Conservation (phyloP, 2,329 filamentous ascomycete genomes). For the Zasmidium cellare region DNA sequence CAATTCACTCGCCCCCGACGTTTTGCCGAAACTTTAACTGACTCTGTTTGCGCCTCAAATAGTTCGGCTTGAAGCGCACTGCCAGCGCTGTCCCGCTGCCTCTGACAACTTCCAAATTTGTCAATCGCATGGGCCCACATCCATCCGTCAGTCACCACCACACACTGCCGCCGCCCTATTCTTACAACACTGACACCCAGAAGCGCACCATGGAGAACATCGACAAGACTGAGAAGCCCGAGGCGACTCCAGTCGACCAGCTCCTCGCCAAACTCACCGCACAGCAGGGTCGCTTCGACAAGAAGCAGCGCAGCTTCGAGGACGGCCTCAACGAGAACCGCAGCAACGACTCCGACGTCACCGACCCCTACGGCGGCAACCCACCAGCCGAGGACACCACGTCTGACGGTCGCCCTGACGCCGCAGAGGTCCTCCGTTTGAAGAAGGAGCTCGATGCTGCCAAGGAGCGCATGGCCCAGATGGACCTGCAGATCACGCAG, state of each 20-base stretch:
- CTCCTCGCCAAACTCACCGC: slow-evolving; percentile 73
- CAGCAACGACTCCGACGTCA: slow-evolving; percentile 29
- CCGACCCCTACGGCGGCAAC: slow-evolving; percentile 32
- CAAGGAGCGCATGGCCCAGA: slow-evolving; percentile 67
- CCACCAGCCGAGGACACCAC: slow-evolving; percentile 25
- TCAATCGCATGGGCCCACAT: slow-evolving; percentile 29
- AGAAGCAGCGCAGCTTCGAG: slow-evolving; percentile 59
- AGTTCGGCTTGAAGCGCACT: slow-evolving; percentile 26
- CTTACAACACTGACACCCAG: slow-evolving; percentile 6
- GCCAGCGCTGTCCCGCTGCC: slow-evolving; percentile 29
- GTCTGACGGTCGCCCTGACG: slow-evolving; percentile 36
- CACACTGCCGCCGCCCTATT: slow-evolving; percentile 22
- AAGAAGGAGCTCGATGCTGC: slow-evolving; percentile 72
- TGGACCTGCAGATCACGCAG: slow-evolving; percentile 70
- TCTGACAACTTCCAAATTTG: slow-evolving; percentile 39
- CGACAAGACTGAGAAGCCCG: slow-evolving; percentile 1
- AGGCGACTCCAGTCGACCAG: slow-evolving; percentile 62
- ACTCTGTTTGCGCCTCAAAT: slow-evolving; percentile 2
- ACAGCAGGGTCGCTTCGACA: slow-evolving; percentile 61
- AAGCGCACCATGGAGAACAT: slow-evolving; percentile 16
- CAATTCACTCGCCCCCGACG: slow-evolving; percentile 11
- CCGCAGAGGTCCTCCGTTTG: slow-evolving; percentile 65
- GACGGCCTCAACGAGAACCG: slow-evolving; percentile 30
- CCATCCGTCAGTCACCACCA: slow-evolving; percentile 18
- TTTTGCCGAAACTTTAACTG: slow-evolving; percentile 13